Evolutionary conservation across 139 green algal species (phyloP).

Genomic region (Closterium sp.): DNA sequence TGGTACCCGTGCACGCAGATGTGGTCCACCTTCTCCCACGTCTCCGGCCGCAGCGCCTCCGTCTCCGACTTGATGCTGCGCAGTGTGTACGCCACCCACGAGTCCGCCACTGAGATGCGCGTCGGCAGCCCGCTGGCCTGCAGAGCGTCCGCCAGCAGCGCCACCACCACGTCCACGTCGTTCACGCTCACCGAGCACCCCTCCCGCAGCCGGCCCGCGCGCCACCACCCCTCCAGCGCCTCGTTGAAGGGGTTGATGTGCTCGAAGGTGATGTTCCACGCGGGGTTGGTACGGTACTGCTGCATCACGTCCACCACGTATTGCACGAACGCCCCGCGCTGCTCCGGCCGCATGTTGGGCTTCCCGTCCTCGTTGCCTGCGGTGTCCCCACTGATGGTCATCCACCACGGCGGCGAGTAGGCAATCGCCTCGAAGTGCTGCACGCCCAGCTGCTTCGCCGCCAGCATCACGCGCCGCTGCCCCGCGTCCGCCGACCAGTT

Average conservation of each 20-base stretch:
- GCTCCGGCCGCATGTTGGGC: constrained; percentile 41
- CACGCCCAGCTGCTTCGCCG: constrained; percentile 32
- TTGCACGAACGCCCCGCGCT: constrained; percentile 38
- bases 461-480: constrained; percentile 46
- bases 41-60: background rate
- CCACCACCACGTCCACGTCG: background rate
- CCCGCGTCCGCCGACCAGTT: constrained; percentile 34
- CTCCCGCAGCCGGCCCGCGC: constrained; percentile 45
- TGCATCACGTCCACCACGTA: constrained; percentile 49
- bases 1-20: constrained; percentile 9
- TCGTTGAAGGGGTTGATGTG: constrained; percentile 56
- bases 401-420: constrained; percentile 53
- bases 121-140: background rate
- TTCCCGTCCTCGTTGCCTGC: constrained; percentile 8
- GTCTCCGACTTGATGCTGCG: background rate
- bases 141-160: background rate
- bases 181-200: constrained; percentile 23
- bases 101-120: background rate
- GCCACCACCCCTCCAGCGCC: constrained; percentile 40
- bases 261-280: constrained; percentile 8
- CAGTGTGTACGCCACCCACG: background rate
- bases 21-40: background rate
- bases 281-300: constrained; percentile 20
- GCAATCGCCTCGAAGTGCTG: constrained; percentile 50
- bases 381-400: constrained; percentile 37